These are phyloP conservation scores for Filobasidium wieringae DNA, from an alignment of 768 basidiomycete genomes.

Conservation along the genomic window DNA sequence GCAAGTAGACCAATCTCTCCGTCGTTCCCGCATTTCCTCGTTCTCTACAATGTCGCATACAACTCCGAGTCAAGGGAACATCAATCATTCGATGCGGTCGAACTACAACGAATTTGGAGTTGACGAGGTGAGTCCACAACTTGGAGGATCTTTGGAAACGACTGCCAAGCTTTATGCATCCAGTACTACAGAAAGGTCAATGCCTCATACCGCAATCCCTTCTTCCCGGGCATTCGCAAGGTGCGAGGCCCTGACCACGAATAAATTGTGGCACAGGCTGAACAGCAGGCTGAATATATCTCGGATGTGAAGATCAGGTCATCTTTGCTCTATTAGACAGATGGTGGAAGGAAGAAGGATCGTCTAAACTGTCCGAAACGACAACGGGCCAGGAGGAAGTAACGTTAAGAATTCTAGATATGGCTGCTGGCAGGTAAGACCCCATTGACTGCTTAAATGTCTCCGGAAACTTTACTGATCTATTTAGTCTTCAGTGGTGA, in stretches of 20 bases:
- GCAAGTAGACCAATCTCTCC: too few species aligned
- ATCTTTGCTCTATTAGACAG: conserved; percentile 35
- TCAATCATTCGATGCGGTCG: conserved; percentile 45
- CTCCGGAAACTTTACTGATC: neutral
- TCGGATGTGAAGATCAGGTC: conserved; percentile 7
- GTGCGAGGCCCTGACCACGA: conserved; percentile 47
- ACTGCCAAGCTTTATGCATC: neutral
- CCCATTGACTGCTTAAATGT: neutral
- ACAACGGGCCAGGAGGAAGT: conserved; percentile 11
- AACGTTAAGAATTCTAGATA: conserved; percentile 46
- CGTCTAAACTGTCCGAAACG: conserved; percentile 25
- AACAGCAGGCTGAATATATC: neutral
- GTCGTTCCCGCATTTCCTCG: too few species aligned
- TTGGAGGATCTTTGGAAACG: neutral
- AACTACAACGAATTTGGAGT: conserved; percentile 51
- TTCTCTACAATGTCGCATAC: neutral
- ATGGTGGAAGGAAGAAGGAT: conserved; percentile 37
- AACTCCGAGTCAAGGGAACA: conserved; percentile 23
- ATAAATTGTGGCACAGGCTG: neutral
- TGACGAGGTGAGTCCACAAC: conserved; percentile 44
- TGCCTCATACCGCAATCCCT: conserved; percentile 60
- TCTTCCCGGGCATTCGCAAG: conserved; percentile 55
- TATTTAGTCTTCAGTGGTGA: conserved; percentile 47
- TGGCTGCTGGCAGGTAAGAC: conserved; percentile 46
- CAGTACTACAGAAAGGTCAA: conserved; percentile 57